A percentile compares a stretch with the other conserved stretches of the same genome.
phyloP scores from a whole-genome alignment of 108 stramenopile genomes.

The Nitzschia sp. region DNA sequence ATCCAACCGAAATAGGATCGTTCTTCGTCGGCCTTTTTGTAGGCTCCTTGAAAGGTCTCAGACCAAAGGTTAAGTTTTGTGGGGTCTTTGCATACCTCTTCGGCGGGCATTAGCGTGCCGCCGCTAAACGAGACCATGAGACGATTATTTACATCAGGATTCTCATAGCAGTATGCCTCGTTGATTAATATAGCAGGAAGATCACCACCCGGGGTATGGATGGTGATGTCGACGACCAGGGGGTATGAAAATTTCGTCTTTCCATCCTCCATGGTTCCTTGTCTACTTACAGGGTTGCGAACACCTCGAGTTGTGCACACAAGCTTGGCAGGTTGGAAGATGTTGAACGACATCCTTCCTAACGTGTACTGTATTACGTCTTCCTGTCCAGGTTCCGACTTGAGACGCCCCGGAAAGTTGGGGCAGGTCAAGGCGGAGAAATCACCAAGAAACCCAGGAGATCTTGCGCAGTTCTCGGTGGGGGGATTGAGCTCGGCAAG shows the following conservation, averaged over 20 bases:
- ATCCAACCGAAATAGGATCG: slow-evolving; percentile 34
- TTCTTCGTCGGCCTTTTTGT: slow-evolving; percentile 33
- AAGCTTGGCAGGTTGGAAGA: slow-evolving; percentile 52
- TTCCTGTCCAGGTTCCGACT: slow-evolving; percentile 25
- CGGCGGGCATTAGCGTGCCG: slow-evolving; percentile 34
- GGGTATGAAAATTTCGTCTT: slow-evolving; percentile 33
- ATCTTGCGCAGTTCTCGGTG: slow-evolving; percentile 2
- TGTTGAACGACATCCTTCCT: slow-evolving; percentile 55
- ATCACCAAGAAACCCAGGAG: slow-evolving; percentile 19
- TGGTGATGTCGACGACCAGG: slow-evolving; percentile 29
- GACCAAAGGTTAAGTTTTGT: slow-evolving; percentile 34
- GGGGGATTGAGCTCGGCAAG: slow-evolving; percentile 18
- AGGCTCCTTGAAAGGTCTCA: slow-evolving; percentile 36
- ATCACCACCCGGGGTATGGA: slow-evolving; percentile 40
- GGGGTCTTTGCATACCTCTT: slow-evolving; percentile 9
- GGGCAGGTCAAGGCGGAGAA: slow-evolving; percentile 36
- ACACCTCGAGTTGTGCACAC: slow-evolving; percentile 45
- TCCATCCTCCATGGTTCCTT: slow-evolving; percentile 1
- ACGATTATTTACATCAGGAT: slow-evolving; percentile 25
- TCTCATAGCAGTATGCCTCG: slow-evolving; percentile 33
- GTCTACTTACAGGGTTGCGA: slow-evolving; percentile 30
- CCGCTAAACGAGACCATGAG: slow-evolving; percentile 43
- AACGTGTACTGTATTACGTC: slow-evolving; percentile 46
- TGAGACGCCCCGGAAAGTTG: slow-evolving; percentile 48
- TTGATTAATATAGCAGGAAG: slow-evolving; percentile 39